Conservation (phyloP, 176 grass and related monocot species). For the Lolium rigidum region DNA sequence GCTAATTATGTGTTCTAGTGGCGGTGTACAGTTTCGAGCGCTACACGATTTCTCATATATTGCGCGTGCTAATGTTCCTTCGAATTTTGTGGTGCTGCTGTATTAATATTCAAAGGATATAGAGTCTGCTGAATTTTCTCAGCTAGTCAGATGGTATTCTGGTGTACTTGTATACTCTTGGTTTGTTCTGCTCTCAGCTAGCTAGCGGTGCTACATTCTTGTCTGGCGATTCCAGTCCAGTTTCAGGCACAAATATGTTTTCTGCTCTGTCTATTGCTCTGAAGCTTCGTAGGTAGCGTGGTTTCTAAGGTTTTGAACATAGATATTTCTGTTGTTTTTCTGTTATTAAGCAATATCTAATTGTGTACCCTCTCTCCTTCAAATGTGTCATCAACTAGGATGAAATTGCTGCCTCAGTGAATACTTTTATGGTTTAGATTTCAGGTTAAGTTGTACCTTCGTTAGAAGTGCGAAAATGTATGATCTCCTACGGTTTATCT, state of each 20-base stretch:
- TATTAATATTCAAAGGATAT: conserved; percentile 4
- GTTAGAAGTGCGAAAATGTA: conserved; percentile 2
- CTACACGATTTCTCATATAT: conserved; percentile 6
- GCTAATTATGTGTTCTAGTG: neutral
- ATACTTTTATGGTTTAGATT: neutral
- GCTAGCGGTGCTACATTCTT: no score
- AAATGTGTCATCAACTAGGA: neutral
- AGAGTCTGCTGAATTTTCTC: neutral
- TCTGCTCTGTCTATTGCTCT: neutral
- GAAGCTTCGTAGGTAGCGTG: no score
- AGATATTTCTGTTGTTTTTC: neutral
- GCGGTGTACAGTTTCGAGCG: neutral
- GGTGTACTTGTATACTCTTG: neutral
- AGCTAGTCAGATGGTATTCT: neutral
- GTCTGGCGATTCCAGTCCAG: neutral
- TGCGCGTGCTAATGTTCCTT: neutral
- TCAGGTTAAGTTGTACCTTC: neutral
- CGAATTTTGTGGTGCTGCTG: neutral
- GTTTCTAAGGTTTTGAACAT: neutral
- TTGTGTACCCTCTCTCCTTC: neutral
- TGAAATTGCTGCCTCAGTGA: neutral
- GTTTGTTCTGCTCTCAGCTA: no score
- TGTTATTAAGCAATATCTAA: neutral
- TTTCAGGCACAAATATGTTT: neutral
- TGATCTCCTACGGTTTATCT: neutral